These are phyloP conservation scores for Pleurotus tuoliensis DNA, from an alignment of 768 basidiomycete genomes.

Conservation along the genomic window DNA sequence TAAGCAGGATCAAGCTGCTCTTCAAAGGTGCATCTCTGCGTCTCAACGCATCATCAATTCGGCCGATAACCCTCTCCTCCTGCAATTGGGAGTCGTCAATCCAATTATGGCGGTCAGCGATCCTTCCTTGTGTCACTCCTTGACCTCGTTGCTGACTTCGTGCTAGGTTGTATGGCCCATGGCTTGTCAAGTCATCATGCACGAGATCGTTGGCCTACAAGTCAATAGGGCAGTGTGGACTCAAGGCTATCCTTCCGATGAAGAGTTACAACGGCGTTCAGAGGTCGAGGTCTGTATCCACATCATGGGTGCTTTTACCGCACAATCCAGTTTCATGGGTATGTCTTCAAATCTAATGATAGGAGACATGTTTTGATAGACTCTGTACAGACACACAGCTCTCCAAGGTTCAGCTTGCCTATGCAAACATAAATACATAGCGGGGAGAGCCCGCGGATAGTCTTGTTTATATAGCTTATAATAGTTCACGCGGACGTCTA, in stretches of 20 bases:
- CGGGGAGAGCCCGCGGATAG: too few species aligned
- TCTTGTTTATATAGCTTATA: too few species aligned
- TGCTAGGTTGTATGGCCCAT: conserved; percentile 41
- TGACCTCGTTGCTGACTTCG: conserved; percentile 7
- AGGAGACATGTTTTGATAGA: background rate
- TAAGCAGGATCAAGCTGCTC: background rate
- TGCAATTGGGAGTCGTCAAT: conserved; percentile 37
- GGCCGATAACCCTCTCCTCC: conserved; percentile 23
- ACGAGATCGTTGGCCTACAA: conserved; percentile 31
- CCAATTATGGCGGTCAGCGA: conserved; percentile 48
- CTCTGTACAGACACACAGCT: background rate
- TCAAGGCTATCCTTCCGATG: conserved; percentile 15
- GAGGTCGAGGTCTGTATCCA: background rate
- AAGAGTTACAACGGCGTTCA: conserved; percentile 26
- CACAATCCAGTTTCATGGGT: background rate
- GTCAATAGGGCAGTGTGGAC: conserved; percentile 25
- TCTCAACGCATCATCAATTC: conserved; percentile 28
- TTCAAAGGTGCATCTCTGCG: conserved; percentile 6
- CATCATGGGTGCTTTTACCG: background rate
- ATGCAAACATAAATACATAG: background rate
- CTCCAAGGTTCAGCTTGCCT: background rate
- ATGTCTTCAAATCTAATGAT: background rate
- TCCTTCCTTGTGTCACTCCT: conserved; percentile 2
- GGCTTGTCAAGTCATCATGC: conserved; percentile 42
- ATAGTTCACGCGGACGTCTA: too few species aligned